A percentile compares a stretch with the other conserved stretches of the same genome.
Conservation (phyloP, 441 rosid species). For the Populus tomentosa region DNA sequence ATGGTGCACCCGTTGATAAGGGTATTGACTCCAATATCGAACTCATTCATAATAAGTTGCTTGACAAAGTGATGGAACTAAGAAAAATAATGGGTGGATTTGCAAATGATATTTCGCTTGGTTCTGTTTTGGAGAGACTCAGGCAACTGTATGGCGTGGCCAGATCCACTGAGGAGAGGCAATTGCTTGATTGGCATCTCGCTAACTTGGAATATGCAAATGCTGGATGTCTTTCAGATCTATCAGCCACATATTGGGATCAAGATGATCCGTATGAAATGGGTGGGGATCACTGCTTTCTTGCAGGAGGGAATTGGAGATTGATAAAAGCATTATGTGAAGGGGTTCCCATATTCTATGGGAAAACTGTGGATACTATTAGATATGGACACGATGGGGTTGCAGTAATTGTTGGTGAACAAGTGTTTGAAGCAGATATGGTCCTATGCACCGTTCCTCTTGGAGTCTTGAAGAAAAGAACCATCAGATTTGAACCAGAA, state of each 20-base stretch:
- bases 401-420: constrained; percentile 58
- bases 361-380: constrained; percentile 52
- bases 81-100: constrained; percentile 69
- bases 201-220: constrained; percentile 96
- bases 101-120: constrained; percentile 63
- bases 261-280: constrained; percentile 98
- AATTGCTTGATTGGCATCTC: constrained; percentile 87
- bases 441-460: constrained; percentile 91
- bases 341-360: constrained; percentile 74
- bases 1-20: constrained; percentile 63
- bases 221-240: constrained; percentile 86
- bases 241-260: constrained; percentile 95
- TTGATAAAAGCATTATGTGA: constrained; percentile 79
- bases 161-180: constrained; percentile 58
- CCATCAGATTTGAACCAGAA: constrained; percentile 79
- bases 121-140: constrained; percentile 75
- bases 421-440: constrained; percentile 72
- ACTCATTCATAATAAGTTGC: constrained; percentile 75
- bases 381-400: constrained; percentile 61
- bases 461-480: constrained; percentile 75
- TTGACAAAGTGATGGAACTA: constrained; percentile 84
- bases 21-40: constrained; percentile 60
- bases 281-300: constrained; percentile 98
- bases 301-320: constrained; percentile 94
- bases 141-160: constrained; percentile 65